Evolutionary conservation across 2,329 filamentous ascomycete species (phyloP), one percentile per base, ranked within the genome.

Genomic region (Botryotinia globosa): DNA sequence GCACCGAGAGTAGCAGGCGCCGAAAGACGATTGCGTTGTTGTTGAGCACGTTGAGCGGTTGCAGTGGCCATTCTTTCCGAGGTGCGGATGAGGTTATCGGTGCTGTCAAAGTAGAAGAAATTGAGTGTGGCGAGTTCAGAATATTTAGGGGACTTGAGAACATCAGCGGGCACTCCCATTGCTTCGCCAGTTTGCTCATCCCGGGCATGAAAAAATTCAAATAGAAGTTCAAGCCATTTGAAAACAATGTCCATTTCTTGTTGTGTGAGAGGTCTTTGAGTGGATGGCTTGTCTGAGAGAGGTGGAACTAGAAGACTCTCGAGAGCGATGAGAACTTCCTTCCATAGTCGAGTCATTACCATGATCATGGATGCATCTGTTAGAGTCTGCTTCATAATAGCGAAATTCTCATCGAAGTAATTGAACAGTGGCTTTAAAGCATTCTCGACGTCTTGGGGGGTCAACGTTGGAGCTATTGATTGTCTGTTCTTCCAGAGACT

Each of bases 361-460:
- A 96, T 94, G 78, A 94, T 90, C 95, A 99, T 98, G n/a, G 96
- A 97, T 73, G 94, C 91, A 73, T 94, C 92, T 1, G 96, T 98
- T 72, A 99, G 85, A 0, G 95, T 98, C 82, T 96, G 90, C 83
- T 98, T 98, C 94, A 99, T 97, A 77, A 98, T 97, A 73, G 94
- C 94, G 82, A 99, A 99, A 80, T 99, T 99, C 81, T 98, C 95
- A 81, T 99, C 93, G 80, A 99, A 99, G 82, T 99, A 99, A 71
- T 90, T 88, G 80, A 98, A 96, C 0, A 99, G 87, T 7, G 94
- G 92, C 77, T 92, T 90, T 20, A 99, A 85, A 0, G 94, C 94
- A 77, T 91, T 91, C 76, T 93, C 91, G 32, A 97, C 87, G 74
- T 98, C 94, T 10, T 86, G 87, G 45, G 89, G 88, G 0, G 93